Conservation (phyloP, 352 stramenopile genomes). For the Globisporangium acanthophoron region DNA sequence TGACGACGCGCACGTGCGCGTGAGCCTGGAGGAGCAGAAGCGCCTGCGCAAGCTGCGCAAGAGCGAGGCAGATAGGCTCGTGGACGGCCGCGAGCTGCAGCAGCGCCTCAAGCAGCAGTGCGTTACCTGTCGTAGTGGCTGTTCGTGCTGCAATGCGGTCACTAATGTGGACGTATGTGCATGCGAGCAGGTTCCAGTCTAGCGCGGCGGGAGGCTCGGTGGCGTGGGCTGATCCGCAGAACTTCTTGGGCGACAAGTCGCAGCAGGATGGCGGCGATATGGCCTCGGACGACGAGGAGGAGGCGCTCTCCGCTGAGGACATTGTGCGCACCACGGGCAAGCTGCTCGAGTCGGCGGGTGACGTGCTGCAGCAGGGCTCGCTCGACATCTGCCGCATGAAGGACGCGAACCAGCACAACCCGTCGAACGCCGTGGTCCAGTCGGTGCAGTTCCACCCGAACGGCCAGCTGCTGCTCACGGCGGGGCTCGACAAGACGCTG, state of each 20-base stretch:
- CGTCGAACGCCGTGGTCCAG: constrained; percentile 81
- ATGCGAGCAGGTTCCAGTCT: constrained; percentile 41
- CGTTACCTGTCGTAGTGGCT: constrained; percentile 2
- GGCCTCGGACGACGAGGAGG: constrained; percentile 49
- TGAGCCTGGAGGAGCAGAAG: constrained; percentile 62
- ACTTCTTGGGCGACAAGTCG: constrained; percentile 38
- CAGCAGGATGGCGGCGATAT: constrained; percentile 16
- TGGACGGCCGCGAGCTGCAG: constrained; percentile 73
- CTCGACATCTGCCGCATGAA: constrained; percentile 80
- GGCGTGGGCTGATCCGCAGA: constrained; percentile 71
- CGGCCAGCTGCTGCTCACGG: constrained; percentile 84
- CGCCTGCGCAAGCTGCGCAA: constrained; percentile 84
- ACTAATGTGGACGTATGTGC: neutral
- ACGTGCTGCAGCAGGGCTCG: constrained; percentile 51
- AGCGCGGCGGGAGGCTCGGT: constrained; percentile 28
- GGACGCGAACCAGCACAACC: constrained; percentile 89
- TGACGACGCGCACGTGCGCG: constrained; percentile 68
- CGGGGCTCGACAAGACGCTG: constrained; percentile 91
- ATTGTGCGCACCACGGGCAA: constrained; percentile 51
- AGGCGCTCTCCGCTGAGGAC: constrained; percentile 30
- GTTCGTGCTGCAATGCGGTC: neutral
- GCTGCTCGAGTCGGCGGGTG: constrained; percentile 44
- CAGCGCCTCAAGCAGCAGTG: constrained; percentile 80
- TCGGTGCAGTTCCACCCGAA: constrained; percentile 89
- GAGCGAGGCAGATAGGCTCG: constrained; percentile 55